Evolutionary conservation across 108 stramenopile genomes (phyloP).

Genomic region (Cyclotella sp.): DNA sequence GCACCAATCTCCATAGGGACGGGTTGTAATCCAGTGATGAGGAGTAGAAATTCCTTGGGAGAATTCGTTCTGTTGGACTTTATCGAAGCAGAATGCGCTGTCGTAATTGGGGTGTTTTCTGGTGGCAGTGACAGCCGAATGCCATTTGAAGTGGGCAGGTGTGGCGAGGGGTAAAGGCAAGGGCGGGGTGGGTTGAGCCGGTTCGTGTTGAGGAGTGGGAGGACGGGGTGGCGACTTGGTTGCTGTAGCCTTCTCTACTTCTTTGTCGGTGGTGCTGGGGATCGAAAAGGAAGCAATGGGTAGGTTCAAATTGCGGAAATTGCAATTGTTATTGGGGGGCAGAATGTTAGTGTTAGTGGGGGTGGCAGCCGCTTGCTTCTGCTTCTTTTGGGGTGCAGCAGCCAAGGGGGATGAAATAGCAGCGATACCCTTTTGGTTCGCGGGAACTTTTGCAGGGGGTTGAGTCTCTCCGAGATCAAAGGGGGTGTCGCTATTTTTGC

Average conservation of each 20-base stretch:
- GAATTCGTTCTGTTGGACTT: constrained; percentile 55
- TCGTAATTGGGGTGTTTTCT: constrained; percentile 63
- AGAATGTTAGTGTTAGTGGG: constrained; percentile 15
- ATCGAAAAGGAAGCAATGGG: constrained; percentile 82
- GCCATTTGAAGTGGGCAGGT: constrained; percentile 70
- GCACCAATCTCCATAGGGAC: constrained; percentile 82
- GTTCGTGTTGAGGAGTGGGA: constrained; percentile 32
- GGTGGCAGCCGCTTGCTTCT: constrained; percentile 33
- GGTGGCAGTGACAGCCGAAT: constrained; percentile 59
- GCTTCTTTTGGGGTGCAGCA: constrained; percentile 44
- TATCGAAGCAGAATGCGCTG: constrained; percentile 59
- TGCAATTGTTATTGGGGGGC: constrained; percentile 7
- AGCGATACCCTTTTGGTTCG: constrained; percentile 15
- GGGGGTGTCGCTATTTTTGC: constrained; percentile 40
- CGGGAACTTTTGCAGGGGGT: constrained; percentile 11
- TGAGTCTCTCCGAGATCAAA: constrained; percentile 45
- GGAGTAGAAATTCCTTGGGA: constrained; percentile 29
- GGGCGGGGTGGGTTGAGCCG: constrained; percentile 22
- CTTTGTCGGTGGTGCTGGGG: constrained; percentile 22
- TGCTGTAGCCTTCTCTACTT: background rate
- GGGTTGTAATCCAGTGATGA: constrained; percentile 73
- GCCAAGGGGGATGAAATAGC: constrained; percentile 11
- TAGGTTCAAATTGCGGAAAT: constrained; percentile 65
- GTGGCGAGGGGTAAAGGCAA: constrained; percentile 68
- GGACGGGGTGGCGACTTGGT: constrained; percentile 27